Conservation (phyloP, 768 basidiomycete species). For the Lactarius tabidus region DNA sequence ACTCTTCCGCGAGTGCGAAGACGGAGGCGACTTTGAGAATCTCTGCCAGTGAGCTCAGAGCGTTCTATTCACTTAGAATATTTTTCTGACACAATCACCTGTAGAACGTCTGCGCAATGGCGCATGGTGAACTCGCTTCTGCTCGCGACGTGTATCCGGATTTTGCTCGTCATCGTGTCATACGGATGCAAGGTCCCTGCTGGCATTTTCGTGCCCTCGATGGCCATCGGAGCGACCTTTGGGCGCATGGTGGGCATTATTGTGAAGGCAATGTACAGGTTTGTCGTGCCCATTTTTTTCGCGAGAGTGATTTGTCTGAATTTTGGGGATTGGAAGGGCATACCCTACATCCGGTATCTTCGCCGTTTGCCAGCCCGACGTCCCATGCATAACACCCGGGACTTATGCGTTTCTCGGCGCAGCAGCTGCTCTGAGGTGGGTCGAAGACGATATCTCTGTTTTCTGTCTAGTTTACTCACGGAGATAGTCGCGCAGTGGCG, state of each 20-base stretch:
- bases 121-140: slow-evolving; percentile 89
- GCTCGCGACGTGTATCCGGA: slow-evolving; percentile 86
- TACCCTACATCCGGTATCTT: slow-evolving; percentile 86
- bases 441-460: neutral
- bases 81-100: slow-evolving; percentile 7
- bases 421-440: slow-evolving; percentile 87
- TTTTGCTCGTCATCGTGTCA: slow-evolving; percentile 80
- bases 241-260: slow-evolving; percentile 96
- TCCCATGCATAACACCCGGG: slow-evolving; percentile 96
- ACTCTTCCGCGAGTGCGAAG: slow-evolving; percentile 93
- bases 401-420: slow-evolving; percentile 98
- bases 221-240: slow-evolving; percentile 97
- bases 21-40: slow-evolving; percentile 84
- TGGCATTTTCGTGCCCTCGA: slow-evolving; percentile 97
- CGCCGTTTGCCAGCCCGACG: slow-evolving; percentile 83
- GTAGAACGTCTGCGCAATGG: slow-evolving; percentile 88
- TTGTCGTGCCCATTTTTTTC: slow-evolving; percentile 24
- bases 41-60: slow-evolving; percentile 81
- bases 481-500: slow-evolving; percentile 53
- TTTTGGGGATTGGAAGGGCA: slow-evolving; percentile 46
- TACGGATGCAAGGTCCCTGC: slow-evolving; percentile 97
- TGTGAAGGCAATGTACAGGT: slow-evolving; percentile 90
- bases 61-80: neutral
- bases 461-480: neutral
- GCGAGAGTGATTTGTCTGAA: slow-evolving; percentile 1